Evolutionary conservation across 2,329 filamentous ascomycete genomes (phyloP), one percentile per base, ranked within the genome.

Genomic region (Pseudocercospora cruenta): DNA sequence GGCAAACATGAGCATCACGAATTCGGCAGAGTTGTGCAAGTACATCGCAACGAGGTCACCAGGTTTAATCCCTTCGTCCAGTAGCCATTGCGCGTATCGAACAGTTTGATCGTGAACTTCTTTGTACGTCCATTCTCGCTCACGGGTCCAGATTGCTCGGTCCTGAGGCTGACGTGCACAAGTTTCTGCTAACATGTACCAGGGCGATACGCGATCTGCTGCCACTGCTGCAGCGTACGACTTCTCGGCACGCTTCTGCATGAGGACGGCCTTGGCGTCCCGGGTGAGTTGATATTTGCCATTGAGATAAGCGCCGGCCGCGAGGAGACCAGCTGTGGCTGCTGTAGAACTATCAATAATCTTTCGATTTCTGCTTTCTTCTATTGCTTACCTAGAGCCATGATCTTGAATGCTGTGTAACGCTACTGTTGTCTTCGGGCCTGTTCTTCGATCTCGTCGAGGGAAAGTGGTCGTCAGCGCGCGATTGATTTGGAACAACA

Each of bases 281-380:
- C 90, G 86, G 36, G 78, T 75, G 51, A 93, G 73, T 73, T 90
- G 86, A 71, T 86, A 89, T 80, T 90, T 91, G 67, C 87, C 91
- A 73, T 93, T 85, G 58, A 91, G 80, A 71, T 91, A 91, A 14
- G 83, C 82, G 47, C 85, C 84, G 12, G 70, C 45, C 26, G 63
- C 69, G 16, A 68, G 73, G 28, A 72, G 72, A 22, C 71, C 72
- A 9, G 72, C 74, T 21, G 65, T 58, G 14, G 65, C 65, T 63
- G 61, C 65, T 60, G 19, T 14, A 21, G 19, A 55, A 22, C 12
- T 55, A 10, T n/a, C 16, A 28, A 16, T 26, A 31, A 3, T 10
- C 22, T 10, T 31, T 55, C 24, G 22, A 51, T 51, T 51, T 26
- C 21, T 22, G 8, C 9, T 26, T 51, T 8, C 47, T 4, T 51